phyloP scores from a whole-genome alignment of 192 early-diverging fungal species.

The Mortierella claussenii region DNA sequence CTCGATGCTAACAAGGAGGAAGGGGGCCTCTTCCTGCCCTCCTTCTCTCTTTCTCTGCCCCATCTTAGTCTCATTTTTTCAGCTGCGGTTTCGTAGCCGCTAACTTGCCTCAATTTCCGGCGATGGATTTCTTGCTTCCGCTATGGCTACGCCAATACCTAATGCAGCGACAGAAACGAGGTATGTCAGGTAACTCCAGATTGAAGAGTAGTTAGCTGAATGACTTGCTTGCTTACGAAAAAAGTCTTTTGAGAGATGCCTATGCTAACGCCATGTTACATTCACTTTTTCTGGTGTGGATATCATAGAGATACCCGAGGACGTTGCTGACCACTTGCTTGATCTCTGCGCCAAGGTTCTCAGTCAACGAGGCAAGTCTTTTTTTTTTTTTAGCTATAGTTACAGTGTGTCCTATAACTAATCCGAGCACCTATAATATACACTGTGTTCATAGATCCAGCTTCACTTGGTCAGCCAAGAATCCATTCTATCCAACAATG shows the following conservation, averaged over 20 bases:
- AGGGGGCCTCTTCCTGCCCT: neutral
- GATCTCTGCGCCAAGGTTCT: slow-evolving; percentile 23
- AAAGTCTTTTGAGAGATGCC: too few species aligned
- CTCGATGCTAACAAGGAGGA: neutral
- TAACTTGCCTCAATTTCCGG: neutral
- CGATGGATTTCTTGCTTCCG: slow-evolving; percentile 36
- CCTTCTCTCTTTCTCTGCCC: slow-evolving; percentile 3
- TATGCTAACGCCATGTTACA: too few species aligned
- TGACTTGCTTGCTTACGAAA: too few species aligned
- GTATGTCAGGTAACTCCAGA: too few species aligned
- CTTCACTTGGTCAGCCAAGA: slow-evolving; percentile 17
- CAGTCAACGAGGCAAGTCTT: slow-evolving; percentile 30
- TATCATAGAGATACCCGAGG: slow-evolving; percentile 35
- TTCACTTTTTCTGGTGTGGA: too few species aligned
- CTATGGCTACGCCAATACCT: slow-evolving; percentile 46
- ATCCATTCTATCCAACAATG: slow-evolving; percentile 31
- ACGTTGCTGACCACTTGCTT: slow-evolving; percentile 33
- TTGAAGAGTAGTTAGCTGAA: too few species aligned
- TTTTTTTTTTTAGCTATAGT: neutral
- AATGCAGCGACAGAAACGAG: slow-evolving; percentile 36
- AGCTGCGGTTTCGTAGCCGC: too few species aligned
- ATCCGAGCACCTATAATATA: neutral
- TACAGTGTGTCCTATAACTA: neutral
- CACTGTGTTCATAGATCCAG: too few species aligned
- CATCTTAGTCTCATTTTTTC: too few species aligned